Conservation (phyloP, 148 eudicot species). For the Salicornia ramosissima region DNA sequence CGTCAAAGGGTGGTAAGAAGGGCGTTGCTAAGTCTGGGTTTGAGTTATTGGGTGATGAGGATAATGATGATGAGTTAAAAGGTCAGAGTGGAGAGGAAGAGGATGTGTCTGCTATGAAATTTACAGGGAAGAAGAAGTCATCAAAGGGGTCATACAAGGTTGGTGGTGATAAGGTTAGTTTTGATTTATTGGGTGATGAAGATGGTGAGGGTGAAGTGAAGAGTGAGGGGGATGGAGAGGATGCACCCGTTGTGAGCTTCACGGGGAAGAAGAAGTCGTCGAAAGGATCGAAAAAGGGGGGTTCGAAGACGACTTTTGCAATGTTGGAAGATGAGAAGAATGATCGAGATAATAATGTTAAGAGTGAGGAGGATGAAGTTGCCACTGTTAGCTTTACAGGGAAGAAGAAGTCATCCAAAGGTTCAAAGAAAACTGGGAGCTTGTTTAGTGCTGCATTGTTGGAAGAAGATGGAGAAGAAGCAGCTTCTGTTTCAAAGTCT, state of each 20-base stretch:
- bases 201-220: constrained; percentile 36
- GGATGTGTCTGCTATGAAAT: constrained; percentile 26
- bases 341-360: constrained; percentile 22
- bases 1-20: constrained; percentile 39
- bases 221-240: constrained; percentile 45
- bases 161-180: constrained; percentile 32
- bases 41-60: constrained; percentile 50
- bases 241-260: constrained; percentile 33
- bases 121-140: constrained; percentile 55
- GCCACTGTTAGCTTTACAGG: constrained; percentile 37
- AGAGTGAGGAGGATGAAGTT: constrained; percentile 27
- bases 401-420: constrained; percentile 67
- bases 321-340: constrained; percentile 47
- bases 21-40: constrained; percentile 33
- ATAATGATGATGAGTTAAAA: constrained; percentile 21
- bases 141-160: constrained; percentile 41
- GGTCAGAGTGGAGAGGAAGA: constrained; percentile 28
- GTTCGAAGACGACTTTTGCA: constrained; percentile 32
- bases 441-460: constrained; percentile 42
- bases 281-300: constrained; percentile 30
- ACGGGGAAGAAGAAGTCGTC: constrained; percentile 33
- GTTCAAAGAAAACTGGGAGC: constrained; percentile 43
- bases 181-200: constrained; percentile 56
- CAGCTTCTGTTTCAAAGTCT: constrained; percentile 30
- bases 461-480: constrained; percentile 53